These are phyloP conservation scores for Carallia brachiata DNA, from an alignment of 345 rosid species.

Conservation along the genomic window DNA sequence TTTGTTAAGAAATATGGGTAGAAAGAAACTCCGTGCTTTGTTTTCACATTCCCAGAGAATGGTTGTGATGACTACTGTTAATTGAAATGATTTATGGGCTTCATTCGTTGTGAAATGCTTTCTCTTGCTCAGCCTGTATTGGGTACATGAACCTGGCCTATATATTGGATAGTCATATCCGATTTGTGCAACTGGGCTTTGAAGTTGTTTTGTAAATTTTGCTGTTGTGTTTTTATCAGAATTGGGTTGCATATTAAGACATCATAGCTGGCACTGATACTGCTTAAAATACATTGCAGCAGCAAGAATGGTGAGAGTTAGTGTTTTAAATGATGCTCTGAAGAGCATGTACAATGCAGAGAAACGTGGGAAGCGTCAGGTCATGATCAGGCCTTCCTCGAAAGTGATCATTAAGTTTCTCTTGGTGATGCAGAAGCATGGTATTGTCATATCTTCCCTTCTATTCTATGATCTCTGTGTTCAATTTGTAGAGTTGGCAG, in stretches of 20 bases:
- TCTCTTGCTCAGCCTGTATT: too few species aligned
- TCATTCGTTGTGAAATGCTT: too few species aligned
- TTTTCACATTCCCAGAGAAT: too few species aligned
- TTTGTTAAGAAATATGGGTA: too few species aligned
- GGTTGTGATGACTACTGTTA: too few species aligned
- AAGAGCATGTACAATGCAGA: slow-evolving; percentile 37
- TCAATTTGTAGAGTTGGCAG: not conserved
- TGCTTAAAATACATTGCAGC: not conserved
- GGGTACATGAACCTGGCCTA: too few species aligned
- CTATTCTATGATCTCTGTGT: not conserved
- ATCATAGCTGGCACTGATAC: not conserved
- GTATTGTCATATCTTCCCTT: not conserved
- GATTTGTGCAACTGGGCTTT: too few species aligned
- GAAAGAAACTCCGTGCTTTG: too few species aligned
- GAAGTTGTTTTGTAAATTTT: too few species aligned
- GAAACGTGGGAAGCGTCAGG: slow-evolving; percentile 34
- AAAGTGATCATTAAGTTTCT: slow-evolving; percentile 33
- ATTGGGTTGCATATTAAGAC: not conserved
- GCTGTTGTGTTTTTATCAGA: not conserved
- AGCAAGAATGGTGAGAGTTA: slow-evolving; percentile 31
- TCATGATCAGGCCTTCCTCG: slow-evolving; percentile 34
- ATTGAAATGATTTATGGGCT: too few species aligned
- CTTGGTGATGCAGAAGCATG: slow-evolving; percentile 34
- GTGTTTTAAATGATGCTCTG: slow-evolving; percentile 34
- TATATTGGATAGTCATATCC: too few species aligned